Evolutionary conservation across 2,329 filamentous ascomycete genomes (phyloP).

Genomic region (Anisogramma anomala): DNA sequence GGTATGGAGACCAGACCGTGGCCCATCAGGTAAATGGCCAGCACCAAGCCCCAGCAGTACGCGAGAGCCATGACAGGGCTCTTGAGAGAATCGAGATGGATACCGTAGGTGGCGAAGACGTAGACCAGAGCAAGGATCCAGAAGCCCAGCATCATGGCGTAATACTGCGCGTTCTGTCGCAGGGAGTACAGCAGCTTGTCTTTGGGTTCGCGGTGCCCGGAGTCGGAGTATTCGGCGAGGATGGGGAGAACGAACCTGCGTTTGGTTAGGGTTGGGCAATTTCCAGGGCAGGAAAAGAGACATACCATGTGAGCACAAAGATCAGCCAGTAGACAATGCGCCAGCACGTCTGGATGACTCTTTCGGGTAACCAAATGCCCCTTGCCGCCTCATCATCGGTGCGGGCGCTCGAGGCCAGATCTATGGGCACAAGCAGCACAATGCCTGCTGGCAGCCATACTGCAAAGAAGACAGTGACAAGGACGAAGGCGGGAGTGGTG

Average conservation of each 20-base stretch:
- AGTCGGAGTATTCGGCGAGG: constrained; percentile 87
- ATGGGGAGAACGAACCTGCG: constrained; percentile 81
- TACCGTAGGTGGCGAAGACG: constrained; percentile 66
- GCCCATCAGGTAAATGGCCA: constrained; percentile 96
- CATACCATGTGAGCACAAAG: constrained; percentile 83
- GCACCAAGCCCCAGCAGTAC: constrained; percentile 82
- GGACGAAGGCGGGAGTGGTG: constrained; percentile 77
- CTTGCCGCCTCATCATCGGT: constrained; percentile 58
- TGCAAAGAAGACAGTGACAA: constrained; percentile 91
- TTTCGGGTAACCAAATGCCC: constrained; percentile 77
- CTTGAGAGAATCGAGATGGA: constrained; percentile 63
- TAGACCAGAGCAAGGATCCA: constrained; percentile 67
- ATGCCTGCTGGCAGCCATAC: constrained; percentile 85
- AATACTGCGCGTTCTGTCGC: constrained; percentile 77
- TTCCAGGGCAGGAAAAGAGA: constrained; percentile 2
- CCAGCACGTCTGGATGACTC: constrained; percentile 77
- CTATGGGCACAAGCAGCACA: constrained; percentile 85
- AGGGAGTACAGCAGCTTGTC: constrained; percentile 75
- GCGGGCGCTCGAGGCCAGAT: constrained; percentile 75
- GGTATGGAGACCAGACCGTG: constrained; percentile 91
- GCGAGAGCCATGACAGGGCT: constrained; percentile 82
- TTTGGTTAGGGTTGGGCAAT: constrained; percentile 7
- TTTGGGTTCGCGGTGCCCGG: constrained; percentile 79
- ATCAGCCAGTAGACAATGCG: constrained; percentile 95
- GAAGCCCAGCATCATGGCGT: constrained; percentile 64